Percentiles rank a stretch among this genome's conserved stretches.
Conservation (phyloP, 2,329 filamentous ascomycete species). For the Neopestalotiopsis sp. region DNA sequence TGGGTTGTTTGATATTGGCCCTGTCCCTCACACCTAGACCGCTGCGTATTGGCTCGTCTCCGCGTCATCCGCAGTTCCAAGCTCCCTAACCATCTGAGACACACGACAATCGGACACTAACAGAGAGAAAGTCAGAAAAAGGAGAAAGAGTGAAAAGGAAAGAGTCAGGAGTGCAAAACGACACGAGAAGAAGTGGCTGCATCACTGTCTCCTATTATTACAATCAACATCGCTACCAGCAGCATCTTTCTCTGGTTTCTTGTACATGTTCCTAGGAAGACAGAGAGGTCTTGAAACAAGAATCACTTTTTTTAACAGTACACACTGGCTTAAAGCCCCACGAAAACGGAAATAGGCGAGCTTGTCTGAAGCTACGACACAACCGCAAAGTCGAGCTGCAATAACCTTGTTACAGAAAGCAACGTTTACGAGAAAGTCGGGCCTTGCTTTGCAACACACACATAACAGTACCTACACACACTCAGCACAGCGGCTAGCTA, state of each 20-base stretch:
- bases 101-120: constrained; percentile 9
- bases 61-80: constrained; percentile 11
- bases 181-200: neutral
- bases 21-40: neutral
- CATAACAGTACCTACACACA: no score
- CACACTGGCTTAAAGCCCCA: neutral
- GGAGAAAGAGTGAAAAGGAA: neutral
- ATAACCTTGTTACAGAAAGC: constrained; percentile 16
- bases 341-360: constrained; percentile 4
- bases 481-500: neutral
- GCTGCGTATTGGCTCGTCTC: constrained; percentile 8
- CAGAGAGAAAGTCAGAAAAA: neutral
- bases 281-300: neutral
- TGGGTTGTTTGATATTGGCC: constrained; percentile 7
- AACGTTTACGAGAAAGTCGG: constrained; percentile 11
- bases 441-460: neutral
- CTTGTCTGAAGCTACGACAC: constrained; percentile 1
- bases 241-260: neutral
- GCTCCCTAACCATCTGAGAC: constrained; percentile 17
- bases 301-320: neutral
- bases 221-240: neutral
- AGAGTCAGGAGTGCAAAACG: neutral
- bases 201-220: neutral
- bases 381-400: constrained; percentile 5
- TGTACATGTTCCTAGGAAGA: neutral